Evolutionary conservation across 495 filamentous ascomycete species (phyloP).

Genomic region (Mytilinidion resinicola): DNA sequence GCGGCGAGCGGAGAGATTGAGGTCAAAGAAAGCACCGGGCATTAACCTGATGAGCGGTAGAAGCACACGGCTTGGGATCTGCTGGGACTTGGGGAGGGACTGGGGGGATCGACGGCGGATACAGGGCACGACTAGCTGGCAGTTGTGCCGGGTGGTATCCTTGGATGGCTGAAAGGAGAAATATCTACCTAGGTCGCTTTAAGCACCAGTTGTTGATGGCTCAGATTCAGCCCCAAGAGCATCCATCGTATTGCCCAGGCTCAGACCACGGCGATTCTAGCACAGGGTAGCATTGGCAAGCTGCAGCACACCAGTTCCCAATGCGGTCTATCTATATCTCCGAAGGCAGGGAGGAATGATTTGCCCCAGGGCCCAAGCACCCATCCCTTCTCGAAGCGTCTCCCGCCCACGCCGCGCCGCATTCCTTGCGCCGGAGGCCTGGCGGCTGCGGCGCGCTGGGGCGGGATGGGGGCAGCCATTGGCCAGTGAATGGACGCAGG

Average conservation of each 20-base stretch:
- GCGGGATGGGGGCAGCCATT: no score
- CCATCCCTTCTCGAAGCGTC: conserved; percentile 24
- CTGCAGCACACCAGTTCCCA: conserved; percentile 31
- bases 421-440: conserved; percentile 28
- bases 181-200: conserved; percentile 27
- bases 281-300: conserved; percentile 32
- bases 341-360: conserved; percentile 29
- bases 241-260: conserved; percentile 23
- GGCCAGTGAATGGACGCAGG: conserved; percentile 14
- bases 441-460: conserved; percentile 3
- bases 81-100: not conserved
- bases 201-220: conserved; percentile 12
- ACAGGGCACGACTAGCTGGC: conserved; percentile 19
- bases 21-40: not conserved
- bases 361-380: conserved; percentile 25
- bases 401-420: conserved; percentile 25
- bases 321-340: conserved; percentile 29
- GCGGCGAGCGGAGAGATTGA: not conserved
- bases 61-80: conserved; percentile 18
- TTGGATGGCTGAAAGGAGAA: conserved; percentile 25
- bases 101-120: conserved; percentile 6
- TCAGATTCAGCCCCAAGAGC: conserved; percentile 28
- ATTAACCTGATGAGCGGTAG: conserved; percentile 7
- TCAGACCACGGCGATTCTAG: conserved; percentile 25
- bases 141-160: conserved; percentile 21